Evolutionary conservation across 768 basidiomycete species (phyloP), one percentile per base, ranked within the genome.

Genomic region (Melanogaster broomeanus): DNA sequence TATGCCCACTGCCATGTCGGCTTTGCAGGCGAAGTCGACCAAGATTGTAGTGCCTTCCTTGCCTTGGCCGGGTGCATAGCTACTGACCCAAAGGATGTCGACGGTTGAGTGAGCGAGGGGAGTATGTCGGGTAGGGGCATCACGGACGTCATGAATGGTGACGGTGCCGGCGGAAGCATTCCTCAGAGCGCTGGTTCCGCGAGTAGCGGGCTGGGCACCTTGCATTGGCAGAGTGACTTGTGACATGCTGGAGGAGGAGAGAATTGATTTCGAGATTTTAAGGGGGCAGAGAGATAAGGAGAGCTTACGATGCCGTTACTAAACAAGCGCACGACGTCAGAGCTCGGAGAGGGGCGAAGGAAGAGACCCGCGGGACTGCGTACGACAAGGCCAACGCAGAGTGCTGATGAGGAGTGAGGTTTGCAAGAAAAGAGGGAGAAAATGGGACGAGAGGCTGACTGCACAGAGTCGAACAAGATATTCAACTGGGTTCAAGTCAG

Each of bases 31-130:
- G 48, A 81, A 79, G 10, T 77, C 73, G 56, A 88, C 83, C 31
- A 81, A 75, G 62, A 93, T 80, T 44, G 78, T 81, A 0, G 81
- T 77, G 49, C 84, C 86, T 19, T 76, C 69, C 55, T 78, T 77
- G 51, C 90, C 91, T 63, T 85, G 79, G 18, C 75, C 67, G 9
- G 88, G 87, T 12, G 79, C 71, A 68, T 82, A 90, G 53, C 77
- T 79, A 57, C 82, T 77, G 56, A 91, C 82, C 63, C 80, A 79
- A 53, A 90, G 79, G 62, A 84, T 74, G 48, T 77, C 80, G 15
- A 68, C 66, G 21, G 72, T 69, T 0, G 85, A 84, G 52, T 77
- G 67, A 43, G 79, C 68, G 55, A 72, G 65, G 30, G 65, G 66
- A 12, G 60, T 55, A 30, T 42, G 52, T 16, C 45, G 58, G 18